These are phyloP conservation scores for Limnanthes douglasii DNA, from an alignment of 345 rosid species.

Conservation along the genomic window DNA sequence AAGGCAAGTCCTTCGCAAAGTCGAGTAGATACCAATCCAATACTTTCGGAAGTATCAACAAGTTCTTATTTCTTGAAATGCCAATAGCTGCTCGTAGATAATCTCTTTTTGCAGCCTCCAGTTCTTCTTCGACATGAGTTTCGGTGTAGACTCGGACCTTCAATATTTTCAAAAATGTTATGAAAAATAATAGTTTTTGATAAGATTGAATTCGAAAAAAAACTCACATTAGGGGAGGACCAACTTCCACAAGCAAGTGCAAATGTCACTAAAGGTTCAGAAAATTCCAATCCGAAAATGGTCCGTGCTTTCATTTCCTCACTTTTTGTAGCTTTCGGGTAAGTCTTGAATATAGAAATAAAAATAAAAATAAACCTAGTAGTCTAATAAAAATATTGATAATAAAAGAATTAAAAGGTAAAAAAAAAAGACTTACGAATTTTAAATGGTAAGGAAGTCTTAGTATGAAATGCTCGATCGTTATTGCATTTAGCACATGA, in stretches of 20 bases:
- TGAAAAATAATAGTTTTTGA: background rate
- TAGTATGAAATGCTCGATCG: slow-evolving; percentile 84
- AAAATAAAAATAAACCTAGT: background rate
- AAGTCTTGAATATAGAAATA: slow-evolving; percentile 28
- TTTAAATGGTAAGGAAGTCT: slow-evolving; percentile 87
- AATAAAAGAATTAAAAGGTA: background rate
- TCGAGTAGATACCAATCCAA: slow-evolving; percentile 86
- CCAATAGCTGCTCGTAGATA: slow-evolving; percentile 74
- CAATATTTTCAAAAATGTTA: slow-evolving; percentile 1
- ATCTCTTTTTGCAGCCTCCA: slow-evolving; percentile 69
- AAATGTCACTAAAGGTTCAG: slow-evolving; percentile 80
- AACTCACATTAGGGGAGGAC: slow-evolving; percentile 92
- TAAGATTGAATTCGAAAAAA: slow-evolving; percentile 1
- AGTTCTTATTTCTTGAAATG: slow-evolving; percentile 45
- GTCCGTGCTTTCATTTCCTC: slow-evolving; percentile 55
- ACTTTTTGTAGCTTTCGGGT: slow-evolving; percentile 50
- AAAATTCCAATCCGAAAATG: slow-evolving; percentile 67
- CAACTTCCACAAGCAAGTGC: slow-evolving; percentile 90
- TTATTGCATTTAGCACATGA: slow-evolving; percentile 56
- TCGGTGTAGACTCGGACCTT: slow-evolving; percentile 87
- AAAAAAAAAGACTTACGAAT: slow-evolving; percentile 34
- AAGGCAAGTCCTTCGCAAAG: slow-evolving; percentile 71
- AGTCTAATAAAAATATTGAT: background rate
- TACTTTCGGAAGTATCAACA: slow-evolving; percentile 65
- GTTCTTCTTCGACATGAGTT: slow-evolving; percentile 48